Evolutionary conservation across 441 rosid species (phyloP), one percentile per base, ranked within the genome.

Genomic region (Gossypium davidsonii): DNA sequence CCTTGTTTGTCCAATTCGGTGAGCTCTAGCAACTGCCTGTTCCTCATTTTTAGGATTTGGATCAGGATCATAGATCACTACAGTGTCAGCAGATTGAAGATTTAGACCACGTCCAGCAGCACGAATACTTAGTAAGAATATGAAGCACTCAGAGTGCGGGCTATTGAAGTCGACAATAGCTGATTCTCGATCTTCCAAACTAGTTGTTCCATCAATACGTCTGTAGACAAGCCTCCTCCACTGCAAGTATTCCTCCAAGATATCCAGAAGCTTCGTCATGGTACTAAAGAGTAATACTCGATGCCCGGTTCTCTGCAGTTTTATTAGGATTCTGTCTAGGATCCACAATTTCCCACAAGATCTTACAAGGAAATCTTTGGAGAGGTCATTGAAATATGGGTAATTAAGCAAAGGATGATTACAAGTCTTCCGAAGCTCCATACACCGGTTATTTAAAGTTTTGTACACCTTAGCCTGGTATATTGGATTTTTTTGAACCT

Each of bases 21-120:
- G 99, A 74, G 99, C 99, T 82, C 99, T 96, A 46, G 99, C 99
- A 85, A 96, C 98, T 71, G 99, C 99, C 79, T 96, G 99, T 76
- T 96, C 99, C 86, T 96, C 99, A 83, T 96, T 96, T 82, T 96
- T 96, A 20, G 99, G 99, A 81, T 96, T 96, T 59, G 99, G 98
- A 83, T 96, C 99, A 59, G 99, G 99, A 89, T 96, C 99, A 79
- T 96, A 96, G 72, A 96, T 96, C 76, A 92, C 83, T 70, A 96
- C 99, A 10, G 99, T 96, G 80, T 96, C 99, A 55, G 99, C 99
- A 75, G 98, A 83, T 77, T 96, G 99, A 80, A 96, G 98, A 87
- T 96, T 96, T 76, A 96, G 97, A 83, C 99, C 99, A 81, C 99
- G 87, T 57, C 99, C 98, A 83, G 99, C 98, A 1, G 99, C 99